Base-by-base conservation (phyloP, 2,329 filamentous ascomycete genomes). In the Mycosphaerelloides madeirae region DNA sequence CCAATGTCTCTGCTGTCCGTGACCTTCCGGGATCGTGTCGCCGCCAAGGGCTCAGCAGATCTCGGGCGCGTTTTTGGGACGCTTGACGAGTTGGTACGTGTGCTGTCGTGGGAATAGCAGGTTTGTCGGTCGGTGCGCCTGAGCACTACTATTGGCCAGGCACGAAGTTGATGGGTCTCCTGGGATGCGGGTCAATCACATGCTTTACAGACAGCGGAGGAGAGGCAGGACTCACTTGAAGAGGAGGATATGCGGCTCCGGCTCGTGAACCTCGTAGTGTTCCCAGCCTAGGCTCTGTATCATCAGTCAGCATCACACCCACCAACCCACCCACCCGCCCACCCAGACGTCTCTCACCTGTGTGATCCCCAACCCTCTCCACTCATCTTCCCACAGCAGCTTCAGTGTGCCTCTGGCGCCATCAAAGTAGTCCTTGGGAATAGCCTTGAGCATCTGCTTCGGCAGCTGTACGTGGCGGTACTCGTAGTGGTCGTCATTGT, bases 211-310 rank as follows among this genome's bases (percentile, higher is more conserved):
- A 29, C 4, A 18, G 6, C 29, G n/a, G 25, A 18, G 32, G 15
- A 12, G 22, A n/a, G 25, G 28, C 19, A 29, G 11, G 19, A 75
- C 86, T 68, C 73, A 96, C 91, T 98, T 98, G 80, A 98, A 98
- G 25, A 98, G 80, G 43, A 98, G 79, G 62, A 98, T 98, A 68
- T 98, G 93, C 54, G 93, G 93, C 72, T 98, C 93, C 33, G 93
- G 93, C 69, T 97, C 93, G 68, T 98, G 93, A 43, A 98, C 93
- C 69, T 98, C 93, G 66, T 98, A 98, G 69, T 98, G 93, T 68
- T 97, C 91, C 93, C 93, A 98, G 46, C 93, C 93, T 61, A 98
- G 75, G 74, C 91, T 97, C 90, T 97, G 65, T 38, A 8, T 16
- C 8, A 29, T 18, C 6, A n/a, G 7, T 14, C 13, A 38, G 38